A percentile compares a stretch with the other conserved stretches of the same genome.
phyloP scores from a whole-genome alignment of 306 rosid species.

The Castanopsis chinensis region DNA sequence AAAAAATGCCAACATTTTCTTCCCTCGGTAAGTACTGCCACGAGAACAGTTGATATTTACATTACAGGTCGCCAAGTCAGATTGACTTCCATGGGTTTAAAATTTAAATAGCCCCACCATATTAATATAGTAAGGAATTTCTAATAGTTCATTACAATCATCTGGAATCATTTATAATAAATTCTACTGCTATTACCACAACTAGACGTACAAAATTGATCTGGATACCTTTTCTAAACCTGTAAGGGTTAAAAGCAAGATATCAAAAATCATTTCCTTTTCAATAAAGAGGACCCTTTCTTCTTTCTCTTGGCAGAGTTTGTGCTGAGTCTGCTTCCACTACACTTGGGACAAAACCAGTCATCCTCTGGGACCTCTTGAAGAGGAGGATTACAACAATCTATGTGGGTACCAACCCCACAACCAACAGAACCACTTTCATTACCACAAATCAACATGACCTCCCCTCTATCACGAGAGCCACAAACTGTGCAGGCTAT shows the following conservation, averaged over 20 bases:
- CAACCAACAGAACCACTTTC: conserved; percentile 81
- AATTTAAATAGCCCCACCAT: neutral
- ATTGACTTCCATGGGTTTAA: neutral
- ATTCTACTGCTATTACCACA: neutral
- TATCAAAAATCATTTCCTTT: conserved; percentile 21
- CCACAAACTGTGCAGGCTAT: conserved; percentile 63
- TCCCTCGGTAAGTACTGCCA: too few relatives aligned
- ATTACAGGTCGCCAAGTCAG: neutral
- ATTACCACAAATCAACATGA: conserved; percentile 86
- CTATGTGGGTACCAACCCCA: conserved; percentile 74
- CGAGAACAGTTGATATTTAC: neutral
- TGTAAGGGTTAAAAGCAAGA: neutral
- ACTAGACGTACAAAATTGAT: neutral
- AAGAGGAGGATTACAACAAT: conserved; percentile 89
- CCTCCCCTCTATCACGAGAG: conserved; percentile 70
- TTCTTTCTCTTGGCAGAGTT: conserved; percentile 44
- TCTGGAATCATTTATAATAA: neutral
- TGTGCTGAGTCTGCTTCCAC: conserved; percentile 28
- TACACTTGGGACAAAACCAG: conserved; percentile 83
- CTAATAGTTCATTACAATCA: neutral
- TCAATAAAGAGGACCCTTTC: conserved; percentile 35
- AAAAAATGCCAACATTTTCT: too few relatives aligned
- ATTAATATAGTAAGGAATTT: neutral
- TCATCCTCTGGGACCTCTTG: conserved; percentile 65
- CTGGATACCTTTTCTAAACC: neutral